Base-by-base conservation (phyloP, 2,329 filamentous ascomycete genomes). In the Fusarium sp. region DNA sequence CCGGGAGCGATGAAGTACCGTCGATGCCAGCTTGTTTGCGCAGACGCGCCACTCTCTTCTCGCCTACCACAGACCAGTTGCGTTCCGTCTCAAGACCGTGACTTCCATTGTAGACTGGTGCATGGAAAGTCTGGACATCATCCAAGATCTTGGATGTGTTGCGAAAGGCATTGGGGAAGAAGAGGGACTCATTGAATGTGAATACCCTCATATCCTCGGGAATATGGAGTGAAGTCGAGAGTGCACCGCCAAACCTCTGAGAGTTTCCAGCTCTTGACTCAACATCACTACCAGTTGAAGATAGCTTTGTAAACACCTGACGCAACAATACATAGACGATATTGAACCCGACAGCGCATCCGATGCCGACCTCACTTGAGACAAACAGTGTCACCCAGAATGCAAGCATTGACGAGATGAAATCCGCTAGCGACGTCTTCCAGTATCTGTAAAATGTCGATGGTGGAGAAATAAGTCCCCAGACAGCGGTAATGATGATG, bases 401-500 rank as follows among this genome's bases (percentile, higher is more conserved):
- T 6, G 90, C 87, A 34, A 92, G 84, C 87, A 91, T 90, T 31
- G 88, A 87, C 0, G 89, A 87, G 62, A 90, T 85, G 74, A 92
- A 92, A 80, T 93, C 91, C 16, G 90, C 87, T 5, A 92, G 84
- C 0, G 89, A 92, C 3, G 89, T 89, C 72, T 88, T 88, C 89
- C 90, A 93, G 81, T 90, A 92, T 16, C 85, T 83, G 79, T 91
- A 91, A 77, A 92, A 92, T 11, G 88, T 85, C 4, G 84, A 86
- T 0, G 90, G 87, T 0, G 89, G 86, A 0, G 88, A 88, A 52
- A 92, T 89, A 8, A 92, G 84, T 42, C 90, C 89, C 81, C 88
- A 88, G 0, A 92, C 89, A 7, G 90, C 90, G 68, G 88, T 90
- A 73, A 92, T 91, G 71, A 93, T 92, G 69, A 93, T 91, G 3